phyloP scores from a whole-genome alignment of 2,329 filamentous ascomycete species.

The Chalaropsis ovoidea region DNA sequence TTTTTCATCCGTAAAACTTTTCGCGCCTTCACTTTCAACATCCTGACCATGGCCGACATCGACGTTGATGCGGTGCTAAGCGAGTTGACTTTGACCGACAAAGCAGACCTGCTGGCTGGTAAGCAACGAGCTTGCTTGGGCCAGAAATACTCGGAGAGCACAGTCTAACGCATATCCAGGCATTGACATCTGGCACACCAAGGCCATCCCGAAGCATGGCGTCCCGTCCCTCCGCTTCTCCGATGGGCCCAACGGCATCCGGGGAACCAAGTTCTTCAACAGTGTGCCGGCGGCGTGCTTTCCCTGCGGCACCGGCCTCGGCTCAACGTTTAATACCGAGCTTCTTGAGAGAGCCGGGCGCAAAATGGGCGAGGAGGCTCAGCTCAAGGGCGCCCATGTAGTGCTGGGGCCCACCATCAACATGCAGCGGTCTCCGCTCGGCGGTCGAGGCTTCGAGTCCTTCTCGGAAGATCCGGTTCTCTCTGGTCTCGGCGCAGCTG shows the following conservation, averaged over 20 bases:
- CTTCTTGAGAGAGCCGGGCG: conserved; percentile 62
- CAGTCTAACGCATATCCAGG: conserved; percentile 42
- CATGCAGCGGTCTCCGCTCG: conserved; percentile 51
- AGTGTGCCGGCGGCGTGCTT: conserved; percentile 59
- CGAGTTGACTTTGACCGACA: conserved; percentile 62
- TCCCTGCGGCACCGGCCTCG: conserved; percentile 67
- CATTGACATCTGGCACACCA: conserved; percentile 49
- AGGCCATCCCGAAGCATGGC: conserved; percentile 44
- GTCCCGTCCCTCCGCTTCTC: conserved; percentile 70
- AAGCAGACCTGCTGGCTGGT: conserved; percentile 71
- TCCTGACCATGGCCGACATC: conserved; percentile 40
- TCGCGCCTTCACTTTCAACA: not conserved
- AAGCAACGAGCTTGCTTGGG: conserved; percentile 29
- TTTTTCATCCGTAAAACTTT: conserved; percentile 6
- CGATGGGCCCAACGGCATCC: conserved; percentile 67
- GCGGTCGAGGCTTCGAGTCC: conserved; percentile 51
- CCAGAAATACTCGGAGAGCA: not conserved
- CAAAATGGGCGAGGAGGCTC: conserved; percentile 59
- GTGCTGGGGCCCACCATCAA: conserved; percentile 58
- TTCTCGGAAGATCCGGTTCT: conserved; percentile 50
- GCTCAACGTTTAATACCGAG: conserved; percentile 67
- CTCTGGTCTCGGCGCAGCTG: conserved; percentile 44
- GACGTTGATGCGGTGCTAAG: conserved; percentile 52
- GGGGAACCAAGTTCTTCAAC: conserved; percentile 52
- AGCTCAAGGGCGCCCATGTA: conserved; percentile 61